phyloP scores from a whole-genome alignment of 306 rosid species.

The Oemleria cerasiformis region DNA sequence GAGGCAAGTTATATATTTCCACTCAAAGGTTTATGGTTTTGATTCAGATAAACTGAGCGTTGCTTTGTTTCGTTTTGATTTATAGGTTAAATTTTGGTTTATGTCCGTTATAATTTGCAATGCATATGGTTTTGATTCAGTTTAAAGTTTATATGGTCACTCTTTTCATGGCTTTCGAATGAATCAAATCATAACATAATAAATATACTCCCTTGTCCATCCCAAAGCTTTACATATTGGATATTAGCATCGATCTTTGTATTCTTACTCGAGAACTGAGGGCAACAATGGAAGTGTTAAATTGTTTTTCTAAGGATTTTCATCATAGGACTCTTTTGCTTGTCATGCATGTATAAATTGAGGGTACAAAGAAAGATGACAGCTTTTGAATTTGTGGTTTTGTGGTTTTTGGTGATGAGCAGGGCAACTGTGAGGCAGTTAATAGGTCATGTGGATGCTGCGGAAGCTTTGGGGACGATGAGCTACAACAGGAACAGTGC shows the following conservation, averaged over 20 bases:
- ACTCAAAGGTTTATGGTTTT: not conserved
- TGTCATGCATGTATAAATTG: too few species aligned
- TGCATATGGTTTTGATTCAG: not conserved
- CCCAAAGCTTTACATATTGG: not conserved
- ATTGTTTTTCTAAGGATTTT: too few species aligned
- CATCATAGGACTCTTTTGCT: too few species aligned
- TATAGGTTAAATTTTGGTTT: not conserved
- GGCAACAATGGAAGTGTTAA: not conserved
- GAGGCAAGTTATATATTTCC: conserved; percentile 61
- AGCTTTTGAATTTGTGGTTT: not conserved
- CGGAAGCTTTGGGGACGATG: conserved; percentile 66
- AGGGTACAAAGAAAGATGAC: too few species aligned
- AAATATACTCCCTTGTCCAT: too few species aligned
- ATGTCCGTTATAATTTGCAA: not conserved
- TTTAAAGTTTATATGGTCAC: not conserved
- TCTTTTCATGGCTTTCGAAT: not conserved
- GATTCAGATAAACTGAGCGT: not conserved
- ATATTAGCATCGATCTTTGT: not conserved
- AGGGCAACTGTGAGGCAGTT: conserved; percentile 77
- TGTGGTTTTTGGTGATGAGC: conserved; percentile 29
- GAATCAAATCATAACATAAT: not conserved
- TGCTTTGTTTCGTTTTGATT: not conserved
- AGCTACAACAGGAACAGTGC: conserved; percentile 64
- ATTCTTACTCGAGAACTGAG: not conserved
- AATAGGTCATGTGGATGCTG: conserved; percentile 85